These are phyloP conservation scores for Paraphoma chrysanthemicola DNA, from an alignment of 2,329 filamentous ascomycete genomes.

Conservation along the genomic window DNA sequence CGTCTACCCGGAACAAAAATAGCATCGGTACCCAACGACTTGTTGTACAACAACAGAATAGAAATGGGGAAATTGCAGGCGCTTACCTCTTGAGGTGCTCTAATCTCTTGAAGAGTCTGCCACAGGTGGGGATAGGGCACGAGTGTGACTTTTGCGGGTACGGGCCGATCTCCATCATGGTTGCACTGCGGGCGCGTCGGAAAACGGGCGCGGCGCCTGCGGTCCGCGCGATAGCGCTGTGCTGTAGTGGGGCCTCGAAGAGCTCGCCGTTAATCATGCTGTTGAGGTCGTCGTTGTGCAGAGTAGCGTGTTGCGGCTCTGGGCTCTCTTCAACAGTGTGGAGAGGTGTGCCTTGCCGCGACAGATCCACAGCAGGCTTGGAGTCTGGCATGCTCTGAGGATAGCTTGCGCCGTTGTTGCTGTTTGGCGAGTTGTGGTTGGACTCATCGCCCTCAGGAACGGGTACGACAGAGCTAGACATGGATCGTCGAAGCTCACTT, in stretches of 20 bases:
- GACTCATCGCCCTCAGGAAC: conserved; percentile 81
- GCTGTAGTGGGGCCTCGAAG: conserved; percentile 57
- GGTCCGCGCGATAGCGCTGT: conserved; percentile 65
- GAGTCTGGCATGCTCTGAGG: conserved; percentile 74
- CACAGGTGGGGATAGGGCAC: conserved; percentile 98
- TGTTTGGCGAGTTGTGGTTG: conserved; percentile 79
- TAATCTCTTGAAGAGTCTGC: conserved; percentile 96
- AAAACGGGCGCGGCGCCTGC: conserved; percentile 74
- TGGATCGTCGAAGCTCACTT: conserved; percentile 88
- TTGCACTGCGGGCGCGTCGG: conserved; percentile 90
- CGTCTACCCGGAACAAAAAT: conserved; percentile 54
- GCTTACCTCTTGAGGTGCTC: conserved; percentile 98
- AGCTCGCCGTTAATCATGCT: conserved; percentile 47
- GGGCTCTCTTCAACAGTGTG: conserved; percentile 85
- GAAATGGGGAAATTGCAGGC: conserved; percentile 43
- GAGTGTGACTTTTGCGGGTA: conserved; percentile 99
- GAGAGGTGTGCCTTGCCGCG: conserved; percentile 88
- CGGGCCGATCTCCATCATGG: conserved; percentile 93
- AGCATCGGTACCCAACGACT: conserved; percentile 8
- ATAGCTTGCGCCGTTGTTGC: conserved; percentile 64
- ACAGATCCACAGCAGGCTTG: conserved; percentile 77
- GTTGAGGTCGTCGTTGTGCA: conserved; percentile 74
- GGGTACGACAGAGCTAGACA: conserved; percentile 85
- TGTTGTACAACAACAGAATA: conserved; percentile 12
- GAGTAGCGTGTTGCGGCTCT: conserved; percentile 71